Conservation (phyloP, 176 grass and related monocot genomes). For the bread wheat (Triticum aestivum) region IWGSC_CS_RefSeq_v2.1 NC_057806.1:425610605-425611104, state of each 20-base stretch:
- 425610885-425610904: slow-evolving; percentile 42
- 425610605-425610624: neutral
- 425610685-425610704: slow-evolving; percentile 66
- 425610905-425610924: slow-evolving; percentile 52
- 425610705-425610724: slow-evolving; percentile 54
- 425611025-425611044: slow-evolving; percentile 77
- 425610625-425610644: neutral
- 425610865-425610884: slow-evolving; percentile 56
- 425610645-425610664: slow-evolving; percentile 24
- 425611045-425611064: slow-evolving; percentile 75
- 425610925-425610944: slow-evolving; percentile 67
- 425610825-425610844: slow-evolving; percentile 85
- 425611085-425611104: slow-evolving; percentile 81
- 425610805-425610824: slow-evolving; percentile 90
- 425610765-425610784: slow-evolving; percentile 92
- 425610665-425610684: slow-evolving; percentile 79
- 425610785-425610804: slow-evolving; percentile 63
- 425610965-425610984: slow-evolving; percentile 85
- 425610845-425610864: slow-evolving; percentile 64
- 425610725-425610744: slow-evolving; percentile 67
- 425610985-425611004: slow-evolving; percentile 71
- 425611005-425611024: slow-evolving; percentile 77
- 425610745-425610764: slow-evolving; percentile 89
- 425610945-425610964: slow-evolving; percentile 70
- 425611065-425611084: slow-evolving; percentile 74